These are phyloP conservation scores for Leccinum subtestaceum DNA, from an alignment of 768 basidiomycete species.

Conservation along the genomic window DNA sequence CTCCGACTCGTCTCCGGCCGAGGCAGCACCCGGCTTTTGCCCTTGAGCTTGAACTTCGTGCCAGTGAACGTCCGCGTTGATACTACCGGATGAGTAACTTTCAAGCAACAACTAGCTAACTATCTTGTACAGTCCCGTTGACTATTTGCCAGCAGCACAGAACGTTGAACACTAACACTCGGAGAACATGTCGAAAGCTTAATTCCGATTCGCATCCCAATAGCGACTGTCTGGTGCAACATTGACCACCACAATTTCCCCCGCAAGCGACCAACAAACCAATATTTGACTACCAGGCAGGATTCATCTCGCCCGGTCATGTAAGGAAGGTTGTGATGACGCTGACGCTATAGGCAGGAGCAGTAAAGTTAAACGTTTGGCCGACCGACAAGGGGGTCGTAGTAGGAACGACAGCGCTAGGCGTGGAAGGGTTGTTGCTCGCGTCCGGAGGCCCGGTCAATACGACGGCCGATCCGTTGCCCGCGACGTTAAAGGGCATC, in stretches of 20 bases:
- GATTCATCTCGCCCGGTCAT: not conserved
- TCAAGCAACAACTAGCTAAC: too few species aligned
- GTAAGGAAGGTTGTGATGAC: not conserved
- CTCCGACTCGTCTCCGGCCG: too few species aligned
- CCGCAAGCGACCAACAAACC: not conserved
- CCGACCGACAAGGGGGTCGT: not conserved
- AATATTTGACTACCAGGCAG: not conserved
- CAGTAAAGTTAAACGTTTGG: not conserved
- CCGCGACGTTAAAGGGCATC: not conserved
- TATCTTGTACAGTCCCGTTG: too few species aligned
- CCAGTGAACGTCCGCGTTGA: too few species aligned
- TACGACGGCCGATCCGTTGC: not conserved
- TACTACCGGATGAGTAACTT: too few species aligned
- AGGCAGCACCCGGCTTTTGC: too few species aligned
- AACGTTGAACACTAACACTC: not conserved
- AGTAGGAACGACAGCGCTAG: not conserved
- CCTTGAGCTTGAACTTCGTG: too few species aligned
- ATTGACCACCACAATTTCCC: not conserved
- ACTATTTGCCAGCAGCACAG: not conserved
- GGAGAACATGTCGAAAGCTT: too few species aligned
- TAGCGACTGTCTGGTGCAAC: not conserved
- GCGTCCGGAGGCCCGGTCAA: not conserved
- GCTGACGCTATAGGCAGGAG: not conserved
- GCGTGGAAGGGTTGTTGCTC: not conserved
- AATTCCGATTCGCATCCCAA: not conserved